phyloP scores from a whole-genome alignment of 768 basidiomycete genomes.

The Boletus fagicola region DNA sequence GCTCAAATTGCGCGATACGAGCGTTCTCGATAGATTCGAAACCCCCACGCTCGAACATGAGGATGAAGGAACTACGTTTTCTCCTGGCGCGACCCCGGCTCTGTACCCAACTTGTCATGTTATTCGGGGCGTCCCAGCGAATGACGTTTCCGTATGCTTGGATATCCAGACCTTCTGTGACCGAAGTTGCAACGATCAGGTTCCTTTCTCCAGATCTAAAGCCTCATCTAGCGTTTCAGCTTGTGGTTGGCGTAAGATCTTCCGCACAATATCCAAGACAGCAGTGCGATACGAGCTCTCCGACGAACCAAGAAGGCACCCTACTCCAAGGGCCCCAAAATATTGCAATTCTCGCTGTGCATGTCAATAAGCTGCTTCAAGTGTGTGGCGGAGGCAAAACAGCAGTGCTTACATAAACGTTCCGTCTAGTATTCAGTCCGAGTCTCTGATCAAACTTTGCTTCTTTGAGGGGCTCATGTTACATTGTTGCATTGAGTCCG shows the following conservation, averaged over 20 bases:
- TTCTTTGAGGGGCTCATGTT: too few species aligned
- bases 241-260: conserved; percentile 49
- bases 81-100: conserved; percentile 76
- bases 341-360: too few species aligned
- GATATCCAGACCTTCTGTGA: conserved; percentile 84
- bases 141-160: conserved; percentile 82
- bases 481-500: too few species aligned
- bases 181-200: conserved; percentile 69
- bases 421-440: too few species aligned
- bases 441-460: too few species aligned
- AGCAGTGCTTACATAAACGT: too few species aligned
- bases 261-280: conserved; percentile 69
- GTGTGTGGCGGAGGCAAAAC: too few species aligned
- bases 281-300: conserved; percentile 53
- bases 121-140: conserved; percentile 74
- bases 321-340: too few species aligned
- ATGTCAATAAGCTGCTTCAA: conserved; percentile 32
- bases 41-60: conserved; percentile 70
- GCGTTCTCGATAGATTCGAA: conserved; percentile 43
- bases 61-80: conserved; percentile 64
- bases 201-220: conserved; percentile 72
- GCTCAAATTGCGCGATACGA: conserved; percentile 53
- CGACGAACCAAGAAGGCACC: too few species aligned
- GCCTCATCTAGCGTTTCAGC: conserved; percentile 55
- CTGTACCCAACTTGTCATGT: conserved; percentile 81